phyloP scores from a whole-genome alignment of 228 moss, liverwort and hornwort genomes.

The Sphagnum magellanicum region DNA sequence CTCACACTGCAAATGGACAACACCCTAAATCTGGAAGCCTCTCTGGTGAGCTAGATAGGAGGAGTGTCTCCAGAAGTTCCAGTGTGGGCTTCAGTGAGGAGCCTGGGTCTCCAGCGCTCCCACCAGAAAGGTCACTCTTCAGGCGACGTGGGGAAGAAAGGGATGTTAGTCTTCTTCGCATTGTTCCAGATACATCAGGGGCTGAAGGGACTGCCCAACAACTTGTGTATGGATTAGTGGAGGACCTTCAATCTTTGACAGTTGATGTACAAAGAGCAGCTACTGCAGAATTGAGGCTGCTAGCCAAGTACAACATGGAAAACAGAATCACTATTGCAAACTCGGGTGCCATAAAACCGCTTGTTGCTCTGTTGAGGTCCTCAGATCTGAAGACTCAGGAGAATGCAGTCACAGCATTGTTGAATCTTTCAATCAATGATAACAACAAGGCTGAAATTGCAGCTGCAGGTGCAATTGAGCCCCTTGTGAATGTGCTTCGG shows the following conservation, averaged over 20 bases:
- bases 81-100: slow-evolving; percentile 55
- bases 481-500: slow-evolving; percentile 72
- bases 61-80: slow-evolving; percentile 16
- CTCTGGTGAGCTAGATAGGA: slow-evolving; percentile 51
- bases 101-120: slow-evolving; percentile 65
- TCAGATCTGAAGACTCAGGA: slow-evolving; percentile 77
- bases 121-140: slow-evolving; percentile 47
- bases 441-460: slow-evolving; percentile 97
- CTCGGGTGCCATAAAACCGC: slow-evolving; percentile 80
- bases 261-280: slow-evolving; percentile 55
- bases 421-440: slow-evolving; percentile 96
- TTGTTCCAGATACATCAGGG: slow-evolving; percentile 53
- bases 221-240: slow-evolving; percentile 64
- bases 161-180: slow-evolving; percentile 61
- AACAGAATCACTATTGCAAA: slow-evolving; percentile 90
- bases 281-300: slow-evolving; percentile 79
- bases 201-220: slow-evolving; percentile 48
- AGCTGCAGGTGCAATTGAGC: slow-evolving; percentile 76
- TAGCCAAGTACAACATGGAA: slow-evolving; percentile 94
- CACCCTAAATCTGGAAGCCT: slow-evolving; percentile 59
- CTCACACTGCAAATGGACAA: slow-evolving; percentile 37
- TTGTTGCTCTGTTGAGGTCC: slow-evolving; percentile 69
- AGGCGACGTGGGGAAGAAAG: slow-evolving; percentile 75
- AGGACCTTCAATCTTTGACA: slow-evolving; percentile 53
- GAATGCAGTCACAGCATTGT: slow-evolving; percentile 85